phyloP scores from a whole-genome alignment of 345 rosid species.

The Salix arbutifolia region DNA sequence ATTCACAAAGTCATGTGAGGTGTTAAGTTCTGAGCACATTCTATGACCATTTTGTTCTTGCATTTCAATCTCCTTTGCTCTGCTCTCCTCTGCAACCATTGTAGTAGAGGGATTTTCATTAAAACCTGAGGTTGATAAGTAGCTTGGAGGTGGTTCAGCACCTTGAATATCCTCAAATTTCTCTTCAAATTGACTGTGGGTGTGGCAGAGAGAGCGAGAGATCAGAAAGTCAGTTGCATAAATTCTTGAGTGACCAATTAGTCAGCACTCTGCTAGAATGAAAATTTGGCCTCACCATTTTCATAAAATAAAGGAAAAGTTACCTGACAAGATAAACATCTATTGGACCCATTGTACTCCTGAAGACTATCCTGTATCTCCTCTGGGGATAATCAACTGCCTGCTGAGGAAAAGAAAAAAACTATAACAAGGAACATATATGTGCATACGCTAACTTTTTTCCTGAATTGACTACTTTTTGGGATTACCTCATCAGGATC shows the following conservation, averaged over 20 bases:
- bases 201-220: slow-evolving; percentile 13
- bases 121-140: slow-evolving; percentile 49
- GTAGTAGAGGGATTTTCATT: slow-evolving; percentile 41
- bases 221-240: slow-evolving; percentile 7
- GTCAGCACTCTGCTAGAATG: background rate
- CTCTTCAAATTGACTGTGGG: slow-evolving; percentile 80
- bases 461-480: slow-evolving; percentile 7
- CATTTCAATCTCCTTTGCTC: slow-evolving; percentile 48
- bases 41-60: slow-evolving; percentile 46
- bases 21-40: slow-evolving; percentile 48
- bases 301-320: slow-evolving; percentile 14
- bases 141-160: slow-evolving; percentile 47
- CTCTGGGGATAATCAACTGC: slow-evolving; percentile 88
- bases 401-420: slow-evolving; percentile 34
- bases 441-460: background rate
- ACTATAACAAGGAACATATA: background rate
- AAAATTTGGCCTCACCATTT: background rate
- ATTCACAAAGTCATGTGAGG: slow-evolving; percentile 71
- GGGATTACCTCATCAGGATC: slow-evolving; percentile 94
- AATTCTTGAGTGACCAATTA: background rate
- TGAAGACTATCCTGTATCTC: slow-evolving; percentile 83
- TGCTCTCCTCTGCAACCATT: slow-evolving; percentile 36
- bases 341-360: slow-evolving; percentile 97
- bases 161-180: slow-evolving; percentile 74
- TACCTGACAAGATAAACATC: slow-evolving; percentile 98